phyloP scores from a whole-genome alignment of 2,329 filamentous ascomycete species.

The Metarhizium brunneum region DNA sequence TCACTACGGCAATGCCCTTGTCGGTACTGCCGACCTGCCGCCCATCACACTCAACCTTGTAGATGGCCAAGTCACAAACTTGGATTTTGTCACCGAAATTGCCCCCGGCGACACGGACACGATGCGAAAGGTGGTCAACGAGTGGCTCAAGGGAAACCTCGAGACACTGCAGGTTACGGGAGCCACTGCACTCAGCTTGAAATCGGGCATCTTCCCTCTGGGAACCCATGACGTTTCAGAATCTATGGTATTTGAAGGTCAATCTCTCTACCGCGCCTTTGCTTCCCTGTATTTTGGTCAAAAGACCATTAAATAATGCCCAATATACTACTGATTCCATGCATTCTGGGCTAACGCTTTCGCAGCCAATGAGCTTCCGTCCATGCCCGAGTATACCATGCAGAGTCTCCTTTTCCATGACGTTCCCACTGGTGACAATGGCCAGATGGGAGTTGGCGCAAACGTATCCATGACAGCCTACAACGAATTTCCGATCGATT shows the following conservation, averaged over 20 bases:
- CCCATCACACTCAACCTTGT: constrained; percentile 66
- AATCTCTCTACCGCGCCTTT: constrained; percentile 58
- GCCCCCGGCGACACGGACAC: constrained; percentile 67
- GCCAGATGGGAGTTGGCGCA: constrained; percentile 62
- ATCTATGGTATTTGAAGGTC: constrained; percentile 74
- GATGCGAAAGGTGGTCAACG: constrained; percentile 71
- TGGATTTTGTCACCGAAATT: constrained; percentile 74
- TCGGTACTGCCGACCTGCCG: constrained; percentile 71
- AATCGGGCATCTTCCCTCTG: constrained; percentile 69
- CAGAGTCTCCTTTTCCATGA: constrained; percentile 73
- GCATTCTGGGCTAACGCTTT: constrained; percentile 21
- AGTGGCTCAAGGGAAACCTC: constrained; percentile 77
- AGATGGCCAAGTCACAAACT: constrained; percentile 64
- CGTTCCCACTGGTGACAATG: constrained; percentile 38
- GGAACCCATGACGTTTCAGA: constrained; percentile 70
- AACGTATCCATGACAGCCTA: constrained; percentile 64
- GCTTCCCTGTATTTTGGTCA: constrained; percentile 52
- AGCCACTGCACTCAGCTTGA: constrained; percentile 63
- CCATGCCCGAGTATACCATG: constrained; percentile 74
- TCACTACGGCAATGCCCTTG: constrained; percentile 66
- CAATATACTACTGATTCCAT: constrained; percentile 7
- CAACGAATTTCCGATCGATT: constrained; percentile 70
- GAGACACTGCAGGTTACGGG: constrained; percentile 62
- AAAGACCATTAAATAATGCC: constrained; percentile 33
- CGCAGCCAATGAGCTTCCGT: constrained; percentile 60